Conservation (phyloP, 208 protist species). For the Lotmaria passim region DNA sequence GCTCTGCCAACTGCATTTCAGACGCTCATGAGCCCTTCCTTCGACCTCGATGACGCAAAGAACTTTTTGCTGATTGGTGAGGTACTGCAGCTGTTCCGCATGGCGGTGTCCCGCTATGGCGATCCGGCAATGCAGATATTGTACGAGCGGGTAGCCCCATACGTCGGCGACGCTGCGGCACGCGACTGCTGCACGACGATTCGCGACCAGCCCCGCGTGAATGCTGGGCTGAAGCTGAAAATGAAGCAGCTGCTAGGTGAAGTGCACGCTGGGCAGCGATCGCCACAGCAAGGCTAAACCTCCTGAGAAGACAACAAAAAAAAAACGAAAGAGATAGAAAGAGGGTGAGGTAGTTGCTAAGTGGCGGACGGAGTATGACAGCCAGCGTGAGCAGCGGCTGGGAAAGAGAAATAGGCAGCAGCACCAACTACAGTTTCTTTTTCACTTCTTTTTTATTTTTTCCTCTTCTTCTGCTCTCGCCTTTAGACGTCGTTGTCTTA, state of each 20-base stretch:
- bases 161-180: conserved; percentile 47
- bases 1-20: conserved; percentile 33
- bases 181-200: conserved; percentile 54
- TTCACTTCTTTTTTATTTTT: no score
- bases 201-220: conserved; percentile 57
- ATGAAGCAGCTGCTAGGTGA: conserved; percentile 54
- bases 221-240: conserved; percentile 55
- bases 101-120: conserved; percentile 32
- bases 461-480: no score
- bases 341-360: no score
- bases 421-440: no score
- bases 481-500: no score
- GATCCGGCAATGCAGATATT: conserved; percentile 54
- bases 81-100: conserved; percentile 45
- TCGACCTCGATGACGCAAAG: conserved; percentile 80
- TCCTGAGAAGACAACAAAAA: neutral
- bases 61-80: conserved; percentile 68
- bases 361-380: no score
- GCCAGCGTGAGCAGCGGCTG: no score
- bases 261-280: conserved; percentile 23
- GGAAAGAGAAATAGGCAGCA: no score
- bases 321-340: neutral
- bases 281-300: neutral
- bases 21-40: conserved; percentile 22
- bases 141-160: conserved; percentile 45